Evolutionary conservation across 2,329 filamentous ascomycete genomes (phyloP).

Genomic region (Verticillium alfalfae): DNA sequence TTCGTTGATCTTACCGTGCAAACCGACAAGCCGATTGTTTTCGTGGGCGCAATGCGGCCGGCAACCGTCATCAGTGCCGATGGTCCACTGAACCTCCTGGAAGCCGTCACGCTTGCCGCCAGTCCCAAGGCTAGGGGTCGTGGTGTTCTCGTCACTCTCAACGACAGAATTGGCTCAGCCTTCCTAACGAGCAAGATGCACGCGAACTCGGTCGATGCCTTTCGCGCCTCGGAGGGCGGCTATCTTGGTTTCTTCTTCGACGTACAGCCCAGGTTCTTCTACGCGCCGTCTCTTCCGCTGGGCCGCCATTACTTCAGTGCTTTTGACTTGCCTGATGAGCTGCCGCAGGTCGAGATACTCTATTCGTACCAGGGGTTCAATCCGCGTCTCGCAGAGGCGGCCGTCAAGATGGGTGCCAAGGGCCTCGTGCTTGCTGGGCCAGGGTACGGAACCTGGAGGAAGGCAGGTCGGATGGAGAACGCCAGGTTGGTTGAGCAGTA

Average conservation of each 20-base stretch:
- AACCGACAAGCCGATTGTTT: conserved; percentile 52
- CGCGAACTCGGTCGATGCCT: conserved; percentile 58
- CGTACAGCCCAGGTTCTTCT: conserved; percentile 56
- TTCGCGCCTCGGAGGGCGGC: conserved; percentile 51
- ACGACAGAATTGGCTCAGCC: conserved; percentile 40
- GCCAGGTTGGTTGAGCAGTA: conserved; percentile 36
- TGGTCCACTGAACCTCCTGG: conserved; percentile 56
- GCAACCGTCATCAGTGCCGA: conserved; percentile 58
- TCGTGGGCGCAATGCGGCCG: conserved; percentile 59
- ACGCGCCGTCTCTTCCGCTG: conserved; percentile 40
- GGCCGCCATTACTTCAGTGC: conserved; percentile 35
- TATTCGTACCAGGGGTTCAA: conserved; percentile 50
- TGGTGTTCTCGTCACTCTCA: conserved; percentile 55
- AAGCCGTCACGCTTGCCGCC: conserved; percentile 52
- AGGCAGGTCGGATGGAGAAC: conserved; percentile 30
- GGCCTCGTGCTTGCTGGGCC: conserved; percentile 52
- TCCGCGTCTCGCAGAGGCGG: conserved; percentile 37
- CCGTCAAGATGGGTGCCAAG: conserved; percentile 42
- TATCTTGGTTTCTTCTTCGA: conserved; percentile 54
- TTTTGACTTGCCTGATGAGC: conserved; percentile 12
- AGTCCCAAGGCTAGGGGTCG: conserved; percentile 37
- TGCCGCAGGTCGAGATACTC: conserved; percentile 52
- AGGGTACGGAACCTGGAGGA: conserved; percentile 45
- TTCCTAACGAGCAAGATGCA: conserved; percentile 58
- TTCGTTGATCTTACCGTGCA: conserved; percentile 54